Evolutionary conservation across 2,329 filamentous ascomycete species (phyloP).

Genomic region (Fusarium irregulare): DNA sequence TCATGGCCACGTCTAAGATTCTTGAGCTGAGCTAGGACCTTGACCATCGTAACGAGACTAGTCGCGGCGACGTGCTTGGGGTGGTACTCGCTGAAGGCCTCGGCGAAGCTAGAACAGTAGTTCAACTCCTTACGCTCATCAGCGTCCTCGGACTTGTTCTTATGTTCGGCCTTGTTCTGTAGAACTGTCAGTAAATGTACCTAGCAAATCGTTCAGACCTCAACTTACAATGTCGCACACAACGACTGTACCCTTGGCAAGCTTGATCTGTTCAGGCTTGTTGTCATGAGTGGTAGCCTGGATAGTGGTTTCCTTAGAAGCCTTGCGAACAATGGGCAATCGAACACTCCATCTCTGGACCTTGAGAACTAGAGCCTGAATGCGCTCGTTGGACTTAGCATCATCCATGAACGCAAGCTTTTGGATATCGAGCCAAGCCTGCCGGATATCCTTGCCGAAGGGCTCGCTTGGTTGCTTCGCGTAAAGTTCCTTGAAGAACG

Average conservation of each 20-base stretch:
- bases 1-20: slow-evolving; percentile 31
- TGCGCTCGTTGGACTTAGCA: neutral
- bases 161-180: neutral
- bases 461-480: neutral
- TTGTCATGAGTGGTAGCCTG: neutral
- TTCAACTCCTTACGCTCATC: neutral
- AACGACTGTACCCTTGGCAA: neutral
- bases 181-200: accelerated
- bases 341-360: neutral
- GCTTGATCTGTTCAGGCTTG: neutral
- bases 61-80: slow-evolving; percentile 27
- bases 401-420: neutral
- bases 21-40: slow-evolving; percentile 32
- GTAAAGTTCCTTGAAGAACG: neutral
- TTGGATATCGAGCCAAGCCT: neutral
- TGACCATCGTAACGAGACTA: slow-evolving; percentile 27
- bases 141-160: neutral
- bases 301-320: neutral
- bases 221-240: slow-evolving; percentile 6
- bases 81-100: slow-evolving; percentile 25
- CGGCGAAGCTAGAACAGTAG: slow-evolving; percentile 31
- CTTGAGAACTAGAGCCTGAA: neutral
- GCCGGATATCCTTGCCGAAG: neutral
- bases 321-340: slow-evolving; percentile 2
- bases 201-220: accelerated